These are phyloP conservation scores for Kodamaea hsintzibuensis DNA, from an alignment of 805 yeast species.

Conservation along the genomic window DNA sequence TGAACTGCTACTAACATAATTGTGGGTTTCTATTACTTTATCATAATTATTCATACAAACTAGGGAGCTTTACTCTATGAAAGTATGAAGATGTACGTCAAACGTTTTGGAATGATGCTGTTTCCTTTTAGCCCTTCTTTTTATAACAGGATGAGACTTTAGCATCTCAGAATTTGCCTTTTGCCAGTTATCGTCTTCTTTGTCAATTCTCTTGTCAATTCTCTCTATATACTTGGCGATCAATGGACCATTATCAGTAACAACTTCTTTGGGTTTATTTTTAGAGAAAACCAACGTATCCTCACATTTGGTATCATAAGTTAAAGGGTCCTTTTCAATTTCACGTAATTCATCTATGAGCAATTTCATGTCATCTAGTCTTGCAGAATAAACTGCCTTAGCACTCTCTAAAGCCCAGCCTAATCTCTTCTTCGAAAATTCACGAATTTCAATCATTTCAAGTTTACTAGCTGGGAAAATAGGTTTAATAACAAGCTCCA, in stretches of 20 bases:
- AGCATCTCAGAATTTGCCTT: not conserved
- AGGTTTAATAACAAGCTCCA: not conserved
- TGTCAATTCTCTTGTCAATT: not conserved
- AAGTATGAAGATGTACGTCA: not conserved
- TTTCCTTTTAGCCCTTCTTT: not conserved
- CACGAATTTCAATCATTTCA: not conserved
- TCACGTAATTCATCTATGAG: not conserved
- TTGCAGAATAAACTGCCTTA: not conserved
- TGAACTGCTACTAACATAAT: no score
- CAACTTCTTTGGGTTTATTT: not conserved
- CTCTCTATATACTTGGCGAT: not conserved
- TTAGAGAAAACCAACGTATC: not conserved
- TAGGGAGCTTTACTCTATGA: not conserved
- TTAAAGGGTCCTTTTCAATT: not conserved
- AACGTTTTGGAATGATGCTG: not conserved
- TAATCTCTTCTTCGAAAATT: not conserved
- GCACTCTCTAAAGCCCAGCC: not conserved
- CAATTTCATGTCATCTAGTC: not conserved
- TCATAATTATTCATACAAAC: no score
- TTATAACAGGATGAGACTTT: not conserved
- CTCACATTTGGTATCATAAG: not conserved
- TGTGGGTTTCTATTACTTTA: no score
- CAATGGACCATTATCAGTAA: not conserved
- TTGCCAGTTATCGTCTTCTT: not conserved
- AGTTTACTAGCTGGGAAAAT: not conserved